A percentile compares a stretch with the other conserved stretches of the same genome.
Conservation (phyloP, 2,329 filamentous ascomycete species). For the Bipolaris cookei region DNA sequence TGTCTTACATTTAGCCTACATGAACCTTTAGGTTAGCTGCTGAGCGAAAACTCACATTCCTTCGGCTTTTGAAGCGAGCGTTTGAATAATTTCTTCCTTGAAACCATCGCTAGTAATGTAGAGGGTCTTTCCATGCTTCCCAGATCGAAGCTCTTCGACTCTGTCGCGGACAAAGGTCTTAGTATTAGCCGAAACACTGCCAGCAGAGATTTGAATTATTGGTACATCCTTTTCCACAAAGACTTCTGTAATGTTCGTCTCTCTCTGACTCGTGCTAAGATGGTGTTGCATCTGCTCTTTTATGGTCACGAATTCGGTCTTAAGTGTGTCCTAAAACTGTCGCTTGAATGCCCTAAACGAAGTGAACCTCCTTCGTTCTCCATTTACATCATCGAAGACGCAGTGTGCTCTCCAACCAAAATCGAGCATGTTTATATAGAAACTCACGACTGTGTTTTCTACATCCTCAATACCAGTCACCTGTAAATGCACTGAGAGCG, state of each 20-base stretch:
- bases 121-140: slow-evolving; percentile 24
- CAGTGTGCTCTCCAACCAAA: too few relatives aligned
- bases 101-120: slow-evolving; percentile 21
- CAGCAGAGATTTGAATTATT: slow-evolving; percentile 23
- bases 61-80: slow-evolving; percentile 23
- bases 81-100: slow-evolving; percentile 21
- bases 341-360: too few relatives aligned
- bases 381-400: too few relatives aligned
- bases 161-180: slow-evolving; percentile 17
- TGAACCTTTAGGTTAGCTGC: background rate
- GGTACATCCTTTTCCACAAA: slow-evolving; percentile 24
- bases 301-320: too few relatives aligned
- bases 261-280: slow-evolving; percentile 21
- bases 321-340: too few relatives aligned
- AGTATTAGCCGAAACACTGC: slow-evolving; percentile 27
- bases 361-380: too few relatives aligned
- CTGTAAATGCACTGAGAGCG: too few relatives aligned
- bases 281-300: too few relatives aligned
- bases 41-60: slow-evolving; percentile 26
- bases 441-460: too few relatives aligned
- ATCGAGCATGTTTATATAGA: too few relatives aligned
- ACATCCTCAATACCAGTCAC: too few relatives aligned
- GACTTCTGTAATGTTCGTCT: slow-evolving; percentile 27
- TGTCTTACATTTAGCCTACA: slow-evolving; percentile 9
- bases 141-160: slow-evolving; percentile 22